phyloP scores from a whole-genome alignment of 2,329 filamentous ascomycete genomes.

The Chaetomium sp. region DNA sequence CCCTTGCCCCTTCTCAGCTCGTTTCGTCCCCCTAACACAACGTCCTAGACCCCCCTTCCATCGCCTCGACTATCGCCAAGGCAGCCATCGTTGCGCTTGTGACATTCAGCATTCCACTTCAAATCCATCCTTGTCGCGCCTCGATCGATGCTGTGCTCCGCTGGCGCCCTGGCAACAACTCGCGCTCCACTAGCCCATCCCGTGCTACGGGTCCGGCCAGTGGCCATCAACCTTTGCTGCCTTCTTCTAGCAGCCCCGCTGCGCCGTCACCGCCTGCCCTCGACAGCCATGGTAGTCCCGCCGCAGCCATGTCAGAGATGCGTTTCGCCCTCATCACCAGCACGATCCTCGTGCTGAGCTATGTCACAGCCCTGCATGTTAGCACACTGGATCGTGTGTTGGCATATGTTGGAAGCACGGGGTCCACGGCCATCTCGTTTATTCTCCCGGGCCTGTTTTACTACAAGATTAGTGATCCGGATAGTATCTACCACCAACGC shows the following conservation, averaged over 20 bases:
- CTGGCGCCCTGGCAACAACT: slow-evolving; percentile 60
- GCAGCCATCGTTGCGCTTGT: slow-evolving; percentile 94
- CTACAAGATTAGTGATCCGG: slow-evolving; percentile 92
- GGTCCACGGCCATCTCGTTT: slow-evolving; percentile 92
- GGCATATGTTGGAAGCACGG: slow-evolving; percentile 91
- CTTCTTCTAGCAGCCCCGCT: slow-evolving; percentile 15
- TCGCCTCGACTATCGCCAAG: slow-evolving; percentile 85
- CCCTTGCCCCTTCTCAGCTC: slow-evolving; percentile 1
- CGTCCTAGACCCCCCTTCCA: slow-evolving; percentile 56
- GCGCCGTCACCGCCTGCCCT: slow-evolving; percentile 25
- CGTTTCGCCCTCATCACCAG: slow-evolving; percentile 89
- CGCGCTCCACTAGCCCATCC: slow-evolving; percentile 27
- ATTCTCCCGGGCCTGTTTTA: slow-evolving; percentile 95
- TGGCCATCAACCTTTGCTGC: slow-evolving; percentile 38
- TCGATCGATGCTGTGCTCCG: slow-evolving; percentile 89
- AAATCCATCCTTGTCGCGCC: slow-evolving; percentile 94
- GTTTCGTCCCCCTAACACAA: slow-evolving; percentile 8
- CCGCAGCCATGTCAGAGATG: slow-evolving; percentile 69
- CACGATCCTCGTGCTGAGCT: slow-evolving; percentile 73
- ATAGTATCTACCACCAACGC: slow-evolving; percentile 78
- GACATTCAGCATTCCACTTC: slow-evolving; percentile 91
- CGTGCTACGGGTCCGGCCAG: slow-evolving; percentile 32
- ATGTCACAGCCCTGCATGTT: slow-evolving; percentile 85
- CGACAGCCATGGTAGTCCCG: slow-evolving; percentile 47
- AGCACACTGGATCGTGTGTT: slow-evolving; percentile 83